Percentiles rank a stretch among this genome's conserved stretches.
These are phyloP conservation scores for Nothophaeocryptopus gaeumannii DNA, from an alignment of 2,329 filamentous ascomycete genomes.

Conservation along the genomic window DNA sequence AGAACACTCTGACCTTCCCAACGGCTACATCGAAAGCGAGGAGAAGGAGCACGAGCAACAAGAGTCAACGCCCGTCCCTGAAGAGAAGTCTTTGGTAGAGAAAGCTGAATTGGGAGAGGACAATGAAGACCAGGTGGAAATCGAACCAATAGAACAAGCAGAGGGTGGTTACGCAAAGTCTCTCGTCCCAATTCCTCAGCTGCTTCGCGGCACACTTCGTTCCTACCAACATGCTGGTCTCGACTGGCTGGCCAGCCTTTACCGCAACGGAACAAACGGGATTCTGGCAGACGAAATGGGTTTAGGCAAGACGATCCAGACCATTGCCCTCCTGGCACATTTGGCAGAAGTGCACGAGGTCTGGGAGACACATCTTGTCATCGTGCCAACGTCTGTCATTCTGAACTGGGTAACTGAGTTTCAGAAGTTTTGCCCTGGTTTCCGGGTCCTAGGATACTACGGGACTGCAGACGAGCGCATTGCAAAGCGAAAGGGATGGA, in stretches of 20 bases:
- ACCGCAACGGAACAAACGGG: constrained; percentile 88
- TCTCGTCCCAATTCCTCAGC: constrained; percentile 56
- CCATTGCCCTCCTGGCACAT: constrained; percentile 88
- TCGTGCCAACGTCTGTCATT: constrained; percentile 97
- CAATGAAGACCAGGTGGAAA: constrained; percentile 26
- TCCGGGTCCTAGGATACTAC: constrained; percentile 97
- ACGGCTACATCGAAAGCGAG: constrained; percentile 14
- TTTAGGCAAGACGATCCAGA: constrained; percentile 96
- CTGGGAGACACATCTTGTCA: constrained; percentile 93
- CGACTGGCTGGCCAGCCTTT: constrained; percentile 92
- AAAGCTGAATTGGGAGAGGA: not conserved
- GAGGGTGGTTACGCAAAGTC: constrained; percentile 26
- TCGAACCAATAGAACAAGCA: constrained; percentile 26
- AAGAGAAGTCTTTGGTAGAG: no score
- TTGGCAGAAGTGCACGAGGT: constrained; percentile 84
- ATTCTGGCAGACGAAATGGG: constrained; percentile 99
- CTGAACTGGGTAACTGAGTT: constrained; percentile 99
- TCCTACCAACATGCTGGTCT: constrained; percentile 97
- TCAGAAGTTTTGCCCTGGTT: constrained; percentile 97
- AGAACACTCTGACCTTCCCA: not conserved
- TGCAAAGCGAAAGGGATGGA: constrained; percentile 88
- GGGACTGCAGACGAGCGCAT: constrained; percentile 90
- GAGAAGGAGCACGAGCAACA: constrained; percentile 24
- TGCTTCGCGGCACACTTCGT: constrained; percentile 81
- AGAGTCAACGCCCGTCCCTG: no score